These are phyloP conservation scores for Alternaria arbusti DNA, from an alignment of 2,329 filamentous ascomycete species.

Conservation along the genomic window DNA sequence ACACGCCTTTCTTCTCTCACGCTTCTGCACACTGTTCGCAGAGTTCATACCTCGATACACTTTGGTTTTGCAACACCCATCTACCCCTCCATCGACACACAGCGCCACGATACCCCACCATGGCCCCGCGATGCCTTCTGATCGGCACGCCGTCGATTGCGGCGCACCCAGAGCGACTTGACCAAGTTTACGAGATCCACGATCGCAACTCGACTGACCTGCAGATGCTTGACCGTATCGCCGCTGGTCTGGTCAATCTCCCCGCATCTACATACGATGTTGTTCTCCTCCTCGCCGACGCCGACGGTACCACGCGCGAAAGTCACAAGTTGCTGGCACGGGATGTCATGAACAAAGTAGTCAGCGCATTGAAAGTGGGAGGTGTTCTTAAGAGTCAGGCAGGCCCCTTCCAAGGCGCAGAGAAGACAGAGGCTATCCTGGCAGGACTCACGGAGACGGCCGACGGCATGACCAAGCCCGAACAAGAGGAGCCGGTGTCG, in stretches of 20 bases:
- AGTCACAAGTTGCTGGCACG: constrained; percentile 69
- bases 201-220: constrained; percentile 82
- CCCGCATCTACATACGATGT: constrained; percentile 80
- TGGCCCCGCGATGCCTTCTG: constrained; percentile 70
- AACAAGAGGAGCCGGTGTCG: constrained; percentile 62
- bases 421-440: constrained; percentile 80
- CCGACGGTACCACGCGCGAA: constrained; percentile 68
- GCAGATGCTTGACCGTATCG: constrained; percentile 96
- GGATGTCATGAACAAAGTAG: constrained; percentile 71
- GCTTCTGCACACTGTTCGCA: neutral
- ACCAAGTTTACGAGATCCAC: constrained; percentile 72
- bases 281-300: constrained; percentile 82
- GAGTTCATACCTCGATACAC: neutral
- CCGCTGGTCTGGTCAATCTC: constrained; percentile 79
- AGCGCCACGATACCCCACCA: constrained; percentile 29
- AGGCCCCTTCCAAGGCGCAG: constrained; percentile 61
- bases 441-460: constrained; percentile 73
- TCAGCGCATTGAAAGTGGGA: constrained; percentile 72
- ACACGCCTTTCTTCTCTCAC: neutral
- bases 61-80: neutral
- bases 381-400: constrained; percentile 74
- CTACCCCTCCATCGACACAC: constrained; percentile 3
- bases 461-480: constrained; percentile 76
- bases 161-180: constrained; percentile 79
- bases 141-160: constrained; percentile 91